Evolutionary conservation across 2,329 filamentous ascomycete species (phyloP), one percentile per base, ranked within the genome.

Genomic region (Epichloe aotearoae): DNA sequence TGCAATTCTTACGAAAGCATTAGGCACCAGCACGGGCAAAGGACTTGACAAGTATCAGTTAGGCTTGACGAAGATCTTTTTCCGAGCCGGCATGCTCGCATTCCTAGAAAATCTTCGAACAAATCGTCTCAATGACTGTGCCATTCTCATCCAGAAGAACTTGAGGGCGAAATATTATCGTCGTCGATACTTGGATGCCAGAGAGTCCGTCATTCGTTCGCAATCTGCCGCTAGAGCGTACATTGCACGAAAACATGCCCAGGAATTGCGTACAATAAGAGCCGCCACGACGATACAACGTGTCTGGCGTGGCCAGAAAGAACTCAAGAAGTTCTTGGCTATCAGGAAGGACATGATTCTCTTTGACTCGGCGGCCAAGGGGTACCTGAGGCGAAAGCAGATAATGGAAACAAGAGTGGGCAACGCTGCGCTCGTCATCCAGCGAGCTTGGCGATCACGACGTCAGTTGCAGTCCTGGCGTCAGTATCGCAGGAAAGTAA

Each of bases 121-220:
- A 12, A 88, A 77, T 57, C 83, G 90, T 53, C 77, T 98, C 64
- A 97, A 95, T 64, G 86, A 89, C 58, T 95, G 90, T 58, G 93
- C 93, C 12, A 87, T 95, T 59, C 86, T 98, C 82, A 98, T 98
- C 51, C 93, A 98, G 69, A 98, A 98, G 82, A 98, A 98, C 63
- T 72, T 98, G 51, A 86, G 83, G 56, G 89, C 88, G 66, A 95
- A 95, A 69, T 97, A 95, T 71, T 96, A 96, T 70, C 84, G 93
- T 52, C 85, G 85, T 60, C 86, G 85, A 61, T 98, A 95, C 66
- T 76, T 98, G 42, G 87, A 93, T 57, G 88, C 89, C 50, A 82
- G 91, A 47, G 79, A 85, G 52, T 82, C 89, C 19, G 84, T 98
- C 56, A 75, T 95, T 55, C 73, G 76, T 43, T 83, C 90, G 55